phyloP scores from a whole-genome alignment of 2,329 filamentous ascomycete species.

The Pestalotiopsis sp. region DNA sequence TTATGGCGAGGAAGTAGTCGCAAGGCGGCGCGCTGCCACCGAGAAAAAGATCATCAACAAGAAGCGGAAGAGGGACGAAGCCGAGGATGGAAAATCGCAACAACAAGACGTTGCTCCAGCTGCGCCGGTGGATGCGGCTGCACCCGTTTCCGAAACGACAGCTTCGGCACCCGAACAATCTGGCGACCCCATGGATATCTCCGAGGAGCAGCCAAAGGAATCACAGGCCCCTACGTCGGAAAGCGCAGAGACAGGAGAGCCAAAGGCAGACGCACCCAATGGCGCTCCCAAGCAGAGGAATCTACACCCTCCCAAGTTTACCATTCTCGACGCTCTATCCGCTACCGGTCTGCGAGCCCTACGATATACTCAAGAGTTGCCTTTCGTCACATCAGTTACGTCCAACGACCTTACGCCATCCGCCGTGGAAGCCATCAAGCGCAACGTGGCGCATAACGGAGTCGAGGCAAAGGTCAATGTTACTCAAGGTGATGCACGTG shows the following conservation, averaged over 20 bases:
- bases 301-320: slow-evolving; percentile 55
- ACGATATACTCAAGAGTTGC: slow-evolving; percentile 89
- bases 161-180: not conserved
- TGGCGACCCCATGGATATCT: slow-evolving; percentile 14
- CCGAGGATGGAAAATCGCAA: slow-evolving; percentile 19
- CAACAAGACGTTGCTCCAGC: slow-evolving; percentile 20
- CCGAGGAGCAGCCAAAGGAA: slow-evolving; percentile 7
- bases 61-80: slow-evolving; percentile 35
- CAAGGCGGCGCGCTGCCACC: slow-evolving; percentile 44
- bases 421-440: slow-evolving; percentile 77
- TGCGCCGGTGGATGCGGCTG: too few relatives aligned
- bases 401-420: slow-evolving; percentile 85
- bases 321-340: slow-evolving; percentile 92
- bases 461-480: slow-evolving; percentile 71
- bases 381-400: slow-evolving; percentile 78
- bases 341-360: slow-evolving; percentile 90
- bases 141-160: not conserved
- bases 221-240: not conserved
- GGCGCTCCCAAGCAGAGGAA: slow-evolving; percentile 19
- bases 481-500: slow-evolving; percentile 80
- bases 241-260: not conserved
- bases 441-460: slow-evolving; percentile 83
- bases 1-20: slow-evolving; percentile 71
- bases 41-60: slow-evolving; percentile 46
- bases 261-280: slow-evolving; percentile 10